Evolutionary conservation across 208 protist genomes (phyloP).

Genomic region (Crithidia bombi): DNA sequence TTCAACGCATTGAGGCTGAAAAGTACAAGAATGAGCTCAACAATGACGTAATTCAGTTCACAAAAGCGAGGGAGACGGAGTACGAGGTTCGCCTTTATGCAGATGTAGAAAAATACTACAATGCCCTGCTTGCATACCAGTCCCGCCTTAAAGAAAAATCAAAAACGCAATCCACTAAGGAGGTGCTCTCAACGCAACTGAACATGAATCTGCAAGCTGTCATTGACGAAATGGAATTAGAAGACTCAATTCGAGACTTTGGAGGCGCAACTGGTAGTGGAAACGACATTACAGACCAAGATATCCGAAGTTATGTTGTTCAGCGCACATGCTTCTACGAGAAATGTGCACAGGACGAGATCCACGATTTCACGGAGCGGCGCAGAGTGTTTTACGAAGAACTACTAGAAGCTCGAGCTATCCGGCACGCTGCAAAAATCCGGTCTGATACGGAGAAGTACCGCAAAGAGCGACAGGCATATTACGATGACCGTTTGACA

Average conservation of each 20-base stretch:
- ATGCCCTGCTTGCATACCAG: conserved; percentile 40
- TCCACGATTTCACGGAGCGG: conserved; percentile 38
- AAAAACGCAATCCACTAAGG: not conserved
- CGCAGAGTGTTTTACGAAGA: conserved; percentile 59
- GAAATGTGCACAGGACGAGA: conserved; percentile 44
- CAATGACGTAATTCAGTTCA: conserved; percentile 47
- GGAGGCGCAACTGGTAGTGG: conserved; percentile 30
- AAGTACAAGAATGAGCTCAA: conserved; percentile 45
- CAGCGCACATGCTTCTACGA: conserved; percentile 53
- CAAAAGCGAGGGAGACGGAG: conserved; percentile 37
- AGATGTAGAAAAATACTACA: conserved; percentile 50
- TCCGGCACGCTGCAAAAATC: conserved; percentile 51
- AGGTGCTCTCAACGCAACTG: conserved; percentile 33
- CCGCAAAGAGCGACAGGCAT: conserved; percentile 29
- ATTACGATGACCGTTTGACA: conserved; percentile 43
- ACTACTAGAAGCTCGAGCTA: conserved; percentile 43
- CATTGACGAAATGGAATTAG: conserved; percentile 33
- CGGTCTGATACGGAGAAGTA: conserved; percentile 50
- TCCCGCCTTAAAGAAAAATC: conserved; percentile 13
- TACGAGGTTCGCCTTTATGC: conserved; percentile 37
- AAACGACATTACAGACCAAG: conserved; percentile 50
- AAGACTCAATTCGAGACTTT: conserved; percentile 40
- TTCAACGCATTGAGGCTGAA: conserved; percentile 43
- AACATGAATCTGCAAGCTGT: conserved; percentile 26
- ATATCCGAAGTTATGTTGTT: conserved; percentile 52